Evolutionary conservation across 306 rosid genomes (phyloP).

Genomic region (Mimosa bimucronata): DNA sequence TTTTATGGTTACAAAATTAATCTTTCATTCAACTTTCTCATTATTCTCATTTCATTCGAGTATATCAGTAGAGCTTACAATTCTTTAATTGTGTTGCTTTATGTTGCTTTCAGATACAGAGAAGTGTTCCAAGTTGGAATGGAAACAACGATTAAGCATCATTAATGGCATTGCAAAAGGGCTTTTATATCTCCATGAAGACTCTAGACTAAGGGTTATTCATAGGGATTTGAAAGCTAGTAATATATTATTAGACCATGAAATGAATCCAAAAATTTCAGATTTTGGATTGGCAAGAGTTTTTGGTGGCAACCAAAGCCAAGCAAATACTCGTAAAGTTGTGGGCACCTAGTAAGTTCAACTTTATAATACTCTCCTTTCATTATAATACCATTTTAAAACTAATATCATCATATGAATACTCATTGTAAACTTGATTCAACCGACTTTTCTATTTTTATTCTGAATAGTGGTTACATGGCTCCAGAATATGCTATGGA

Average conservation of each 20-base stretch:
- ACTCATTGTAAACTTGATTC: neutral
- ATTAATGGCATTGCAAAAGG: conserved; percentile 62
- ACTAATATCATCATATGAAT: neutral
- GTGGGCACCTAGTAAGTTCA: conserved; percentile 66
- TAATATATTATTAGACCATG: conserved; percentile 54
- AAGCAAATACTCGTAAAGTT: conserved; percentile 52
- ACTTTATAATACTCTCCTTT: neutral
- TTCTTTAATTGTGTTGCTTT: conserved; percentile 14
- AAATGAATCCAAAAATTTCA: conserved; percentile 59
- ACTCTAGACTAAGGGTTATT: conserved; percentile 53
- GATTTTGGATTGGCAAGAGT: conserved; percentile 65
- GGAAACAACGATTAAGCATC: conserved; percentile 46
- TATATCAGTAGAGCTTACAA: neutral
- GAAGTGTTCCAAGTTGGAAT: conserved; percentile 43
- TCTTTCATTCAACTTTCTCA: neutral
- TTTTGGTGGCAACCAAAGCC: conserved; percentile 48
- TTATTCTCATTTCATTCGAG: neutral
- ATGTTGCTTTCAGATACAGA: conserved; percentile 34
- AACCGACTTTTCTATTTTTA: neutral
- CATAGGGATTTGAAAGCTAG: conserved; percentile 67
- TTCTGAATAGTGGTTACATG: conserved; percentile 57
- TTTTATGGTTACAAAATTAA: neutral
- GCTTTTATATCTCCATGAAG: conserved; percentile 64
- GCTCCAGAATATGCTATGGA: conserved; percentile 65
- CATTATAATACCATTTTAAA: neutral